Base-by-base conservation (phyloP, 495 filamentous ascomycete genomes). In the Durotheca rogersii region DNA sequence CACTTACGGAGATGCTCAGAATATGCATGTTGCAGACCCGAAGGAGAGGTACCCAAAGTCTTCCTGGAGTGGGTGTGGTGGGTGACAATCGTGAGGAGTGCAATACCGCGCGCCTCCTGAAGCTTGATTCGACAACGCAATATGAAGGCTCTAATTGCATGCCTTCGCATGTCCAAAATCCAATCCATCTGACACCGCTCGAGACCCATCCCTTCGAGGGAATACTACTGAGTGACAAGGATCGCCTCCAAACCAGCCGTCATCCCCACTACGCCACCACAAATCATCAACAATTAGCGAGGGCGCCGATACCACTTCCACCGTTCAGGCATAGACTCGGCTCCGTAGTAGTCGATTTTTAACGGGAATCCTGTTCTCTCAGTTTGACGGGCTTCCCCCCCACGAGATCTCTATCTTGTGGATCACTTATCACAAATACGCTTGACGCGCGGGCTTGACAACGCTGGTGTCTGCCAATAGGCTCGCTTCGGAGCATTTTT, bases 81-180 rank as follows among this genome's bases (percentile, higher is more conserved):
- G 30, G n/a, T n/a, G n/a, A n/a, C n/a, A n/a, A n/a, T n/a, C n/a
- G n/a, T n/a, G n/a, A n/a, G n/a, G 53, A 6, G 14, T 34, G 27
- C 41, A 6, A 21, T 47, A 33, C 47, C 17, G 29, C 32, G 29
- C 38, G 12, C 32, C 36, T 20, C 41, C 32, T 35, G 55, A 53
- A 49, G 49, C 55, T 58, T 58, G 55, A 58, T 49, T 58, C 41
- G 55, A 53, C 55, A 36, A 51, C 46, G 10, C 2, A 18, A 38
- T 23, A 45, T 38, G 41, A 50, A 47, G 15, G 23, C 29, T 36
- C 40, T 39, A 30, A 21, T 41, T 39, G 40, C 50, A 27, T 27
- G 34, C 16, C 40, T 19, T 27, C 20, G 44, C 46, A 18, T 40
- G 15, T 41, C 49, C 3, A 9, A 4, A 47, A 23, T 37, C 21